Evolutionary conservation across 805 yeast species (phyloP), one percentile per base, ranked within the genome.

Genomic region (Metschnikowia lachancei): DNA sequence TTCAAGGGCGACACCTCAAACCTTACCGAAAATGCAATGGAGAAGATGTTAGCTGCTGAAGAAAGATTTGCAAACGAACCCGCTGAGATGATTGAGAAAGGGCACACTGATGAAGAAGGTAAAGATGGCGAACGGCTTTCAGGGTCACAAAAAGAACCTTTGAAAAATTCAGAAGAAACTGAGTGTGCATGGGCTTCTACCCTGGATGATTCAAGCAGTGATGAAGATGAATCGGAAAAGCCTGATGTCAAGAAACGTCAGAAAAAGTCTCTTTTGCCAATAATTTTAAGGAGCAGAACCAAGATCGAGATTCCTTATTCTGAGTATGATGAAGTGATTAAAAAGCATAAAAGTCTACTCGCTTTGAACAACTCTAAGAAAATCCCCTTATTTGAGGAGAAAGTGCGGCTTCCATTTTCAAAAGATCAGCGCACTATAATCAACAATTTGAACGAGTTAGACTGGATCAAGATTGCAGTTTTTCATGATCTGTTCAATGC

Each of bases 381-480:
- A 19, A 16, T 58, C 46, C 71, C 73, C 3, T 51, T 70, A 16
- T 70, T 70, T 43, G 55, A 54, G 14, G 51, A 55, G 5, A 61
- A 64, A 3, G 65, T 67, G 46, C 57, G 66, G 35, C 52, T 78
- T 42, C 66, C 74, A 6, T 52, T 77, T 46, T 72, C 66, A 46
- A 47, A 61, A 1, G 66, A 68, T 11, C 61, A 80, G 50, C 47
- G 46, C 34, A 54, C 55, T 13, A 82, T 84, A 32, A 61, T 79
- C 29, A 60, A 71, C 2, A 77, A 78, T 51, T 69, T 91, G 59
- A 86, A 87, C 62, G 56, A 63, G 17, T 61, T 92, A 19, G 72
- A 76, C 2, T 91, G 97, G 96, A 69, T 79, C 40, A 88, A 91
- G 60, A 76, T 87, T 36, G 86, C 94, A 0, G 83, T 85, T 1